Evolutionary conservation across 345 rosid species (phyloP).

Genomic region (Camelina neglecta): DNA sequence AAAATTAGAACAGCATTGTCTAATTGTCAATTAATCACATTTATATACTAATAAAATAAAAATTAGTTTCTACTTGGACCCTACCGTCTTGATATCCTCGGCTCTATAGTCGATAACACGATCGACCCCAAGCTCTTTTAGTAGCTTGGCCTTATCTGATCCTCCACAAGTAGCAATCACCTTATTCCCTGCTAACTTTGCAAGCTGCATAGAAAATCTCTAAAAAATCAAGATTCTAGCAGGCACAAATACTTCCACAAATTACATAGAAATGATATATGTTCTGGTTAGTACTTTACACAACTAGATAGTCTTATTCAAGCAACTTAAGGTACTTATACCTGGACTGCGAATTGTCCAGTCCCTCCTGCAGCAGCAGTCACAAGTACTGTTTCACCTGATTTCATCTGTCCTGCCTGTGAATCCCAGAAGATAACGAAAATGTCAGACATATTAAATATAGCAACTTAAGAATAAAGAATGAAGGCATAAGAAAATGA

Average conservation of each 20-base stretch:
- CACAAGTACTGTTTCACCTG: slow-evolving; percentile 81
- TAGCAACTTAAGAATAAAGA: background rate
- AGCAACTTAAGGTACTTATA: slow-evolving; percentile 34
- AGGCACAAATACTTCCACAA: background rate
- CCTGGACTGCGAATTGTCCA: slow-evolving; percentile 99
- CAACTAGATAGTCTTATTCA: background rate
- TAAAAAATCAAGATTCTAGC: background rate
- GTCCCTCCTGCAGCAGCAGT: slow-evolving; percentile 99
- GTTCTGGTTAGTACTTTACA: background rate
- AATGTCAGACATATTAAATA: slow-evolving; percentile 19
- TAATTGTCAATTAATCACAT: background rate
- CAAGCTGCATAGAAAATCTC: slow-evolving; percentile 62
- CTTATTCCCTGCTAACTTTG: slow-evolving; percentile 81
- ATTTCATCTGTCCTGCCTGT: slow-evolving; percentile 86
- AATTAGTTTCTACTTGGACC: slow-evolving; percentile 31
- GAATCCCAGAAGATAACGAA: slow-evolving; percentile 23
- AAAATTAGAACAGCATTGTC: background rate
- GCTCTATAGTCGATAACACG: slow-evolving; percentile 85
- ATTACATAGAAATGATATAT: background rate
- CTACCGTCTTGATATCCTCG: slow-evolving; percentile 84
- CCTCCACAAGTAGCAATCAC: slow-evolving; percentile 98
- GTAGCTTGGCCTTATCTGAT: slow-evolving; percentile 74
- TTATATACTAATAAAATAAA: background rate
- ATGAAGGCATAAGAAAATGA: background rate
- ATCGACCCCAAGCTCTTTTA: slow-evolving; percentile 84